Evolutionary conservation across 768 basidiomycete species (phyloP).

Genomic region (Terana coerulea): DNA sequence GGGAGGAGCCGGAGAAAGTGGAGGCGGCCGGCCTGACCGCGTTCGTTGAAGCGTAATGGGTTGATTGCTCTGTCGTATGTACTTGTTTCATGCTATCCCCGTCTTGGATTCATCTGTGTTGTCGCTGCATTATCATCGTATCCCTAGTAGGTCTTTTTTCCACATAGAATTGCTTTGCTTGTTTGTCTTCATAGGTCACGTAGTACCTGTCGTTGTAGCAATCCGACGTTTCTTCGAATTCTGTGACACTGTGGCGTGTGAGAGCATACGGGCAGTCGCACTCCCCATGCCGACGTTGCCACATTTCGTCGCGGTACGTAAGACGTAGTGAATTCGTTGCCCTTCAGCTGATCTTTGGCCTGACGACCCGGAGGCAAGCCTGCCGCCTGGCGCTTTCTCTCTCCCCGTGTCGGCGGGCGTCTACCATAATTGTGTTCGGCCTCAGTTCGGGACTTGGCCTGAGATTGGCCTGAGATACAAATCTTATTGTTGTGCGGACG

Average conservation of each 20-base stretch:
- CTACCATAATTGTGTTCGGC: background rate
- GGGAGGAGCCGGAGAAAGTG: constrained; percentile 72
- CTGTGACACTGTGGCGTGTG: too few species aligned
- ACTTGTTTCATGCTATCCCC: background rate
- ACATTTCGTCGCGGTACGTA: too few species aligned
- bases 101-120: background rate
- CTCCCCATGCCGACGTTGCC: background rate
- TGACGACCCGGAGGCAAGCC: too few species aligned
- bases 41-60: constrained; percentile 24
- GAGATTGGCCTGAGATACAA: too few species aligned
- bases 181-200: background rate
- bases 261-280: background rate
- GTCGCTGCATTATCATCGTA: constrained; percentile 4
- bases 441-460: background rate
- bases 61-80: background rate
- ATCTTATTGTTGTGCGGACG: background rate
- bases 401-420: too few species aligned
- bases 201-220: background rate
- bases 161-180: background rate
- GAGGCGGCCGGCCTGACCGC: constrained; percentile 70
- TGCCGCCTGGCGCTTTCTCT: too few species aligned
- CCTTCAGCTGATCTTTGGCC: too few species aligned
- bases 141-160: background rate
- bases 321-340: too few species aligned
- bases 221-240: background rate